A percentile compares a stretch with the other conserved stretches of the same genome.
Conservation (phyloP, 441 rosid genomes). For the Eruca vesicaria region DNA sequence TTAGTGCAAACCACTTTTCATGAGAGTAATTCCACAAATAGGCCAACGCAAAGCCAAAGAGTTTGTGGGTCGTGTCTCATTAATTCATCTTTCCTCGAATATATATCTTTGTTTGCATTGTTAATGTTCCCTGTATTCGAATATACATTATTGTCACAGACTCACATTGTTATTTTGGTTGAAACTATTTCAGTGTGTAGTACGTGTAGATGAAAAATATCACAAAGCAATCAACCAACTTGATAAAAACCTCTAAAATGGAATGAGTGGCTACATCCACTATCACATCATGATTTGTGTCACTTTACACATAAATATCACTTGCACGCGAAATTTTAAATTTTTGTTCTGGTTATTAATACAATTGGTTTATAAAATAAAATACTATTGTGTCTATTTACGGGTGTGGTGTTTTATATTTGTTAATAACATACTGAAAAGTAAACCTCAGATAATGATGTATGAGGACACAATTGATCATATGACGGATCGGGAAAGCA, state of each 20-base stretch:
- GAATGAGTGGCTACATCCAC: slow-evolving; percentile 18
- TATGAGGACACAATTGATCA: neutral
- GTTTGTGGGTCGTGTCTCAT: slow-evolving; percentile 23
- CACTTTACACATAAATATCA: neutral
- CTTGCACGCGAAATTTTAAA: neutral
- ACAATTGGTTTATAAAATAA: neutral
- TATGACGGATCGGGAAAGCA: neutral
- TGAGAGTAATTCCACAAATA: slow-evolving; percentile 24
- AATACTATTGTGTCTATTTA: neutral
- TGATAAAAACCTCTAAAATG: slow-evolving; percentile 2
- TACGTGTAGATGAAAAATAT: neutral
- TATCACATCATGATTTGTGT: neutral
- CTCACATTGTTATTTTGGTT: neutral
- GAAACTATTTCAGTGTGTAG: neutral
- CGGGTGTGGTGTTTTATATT: neutral
- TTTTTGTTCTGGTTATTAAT: neutral
- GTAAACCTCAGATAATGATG: neutral
- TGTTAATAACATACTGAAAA: neutral
- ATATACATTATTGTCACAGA: neutral
- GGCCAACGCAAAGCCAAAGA: slow-evolving; percentile 10
- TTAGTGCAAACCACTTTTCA: slow-evolving; percentile 29
- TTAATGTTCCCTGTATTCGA: slow-evolving; percentile 3
- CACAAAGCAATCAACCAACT: slow-evolving; percentile 9
- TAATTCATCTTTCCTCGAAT: slow-evolving; percentile 2
- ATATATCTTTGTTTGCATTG: neutral